Evolutionary conservation across 176 grass and related monocot genomes (phyloP), one percentile per base, ranked within the genome.

Genomic region (Cenchrus fungigraminus): DNA sequence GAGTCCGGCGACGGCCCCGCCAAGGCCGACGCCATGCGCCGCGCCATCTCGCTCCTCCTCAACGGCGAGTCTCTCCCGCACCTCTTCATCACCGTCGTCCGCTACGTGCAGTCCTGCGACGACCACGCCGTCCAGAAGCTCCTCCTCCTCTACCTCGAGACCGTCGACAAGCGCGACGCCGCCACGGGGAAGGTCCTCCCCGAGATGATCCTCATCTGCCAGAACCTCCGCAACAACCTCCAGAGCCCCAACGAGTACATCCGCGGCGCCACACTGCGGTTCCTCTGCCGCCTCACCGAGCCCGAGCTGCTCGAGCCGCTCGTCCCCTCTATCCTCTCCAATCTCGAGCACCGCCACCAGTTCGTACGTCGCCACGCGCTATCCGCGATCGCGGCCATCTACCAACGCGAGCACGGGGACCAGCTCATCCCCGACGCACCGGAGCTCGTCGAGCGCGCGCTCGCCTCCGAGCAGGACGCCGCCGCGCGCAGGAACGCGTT

Each of bases 191-290:
- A 86, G 49, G 80, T 78, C 15, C 91, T 98, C 6, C 95, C 95
- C 13, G 91, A 98, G 92, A 98, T 98, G 93, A 95, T 98, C 83
- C 85, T 98, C 61, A 95, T 95, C 87, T 94, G 93, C 68, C 91
- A 97, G 92, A 95, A 97, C 69, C 79, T 97, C 50, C 92, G 88
- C 74, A 95, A 97, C 81, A 97, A 92, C 78, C 89, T 97, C 12
- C 89, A 93, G 76, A 87, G 89, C 82, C 81, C 92, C 72, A 97
- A 97, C 53, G 95, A 97, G 79, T 97, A 95, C 84, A 91, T 97
- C 76, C 86, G 92, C 51, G 90, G 90, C 47, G 89, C 85, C 71
- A 93, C 90, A 10, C 88, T 95, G 4, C 68, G 95, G 2, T 95
- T 97, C 79, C 86, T 95, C 53, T 95, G 95, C 69, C 83, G 91